Evolutionary conservation across 495 filamentous ascomycete genomes (phyloP).

Genomic region (Filosporella fistucella): DNA sequence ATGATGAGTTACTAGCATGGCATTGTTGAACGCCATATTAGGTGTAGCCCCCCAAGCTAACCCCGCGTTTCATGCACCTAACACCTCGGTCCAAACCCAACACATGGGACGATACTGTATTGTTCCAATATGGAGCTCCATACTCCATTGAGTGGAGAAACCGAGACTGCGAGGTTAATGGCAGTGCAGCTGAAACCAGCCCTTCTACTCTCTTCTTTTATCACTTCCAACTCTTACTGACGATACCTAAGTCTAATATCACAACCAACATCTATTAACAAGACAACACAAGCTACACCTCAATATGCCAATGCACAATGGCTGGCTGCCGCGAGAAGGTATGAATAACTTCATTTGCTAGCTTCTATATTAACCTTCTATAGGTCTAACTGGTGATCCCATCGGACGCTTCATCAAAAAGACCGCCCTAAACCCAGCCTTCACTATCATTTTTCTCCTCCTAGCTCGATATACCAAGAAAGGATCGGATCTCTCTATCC

Average conservation of each 20-base stretch:
- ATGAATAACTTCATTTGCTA: not conserved
- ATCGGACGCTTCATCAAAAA: constrained; percentile 46
- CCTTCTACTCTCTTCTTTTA: not conserved
- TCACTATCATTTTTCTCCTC: constrained; percentile 55
- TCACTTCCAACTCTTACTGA: not conserved
- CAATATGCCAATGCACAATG: constrained; percentile 44
- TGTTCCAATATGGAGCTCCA: not conserved
- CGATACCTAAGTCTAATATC: not conserved
- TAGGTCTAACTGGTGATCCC: constrained; percentile 62
- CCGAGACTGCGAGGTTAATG: not conserved
- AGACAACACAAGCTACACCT: not conserved
- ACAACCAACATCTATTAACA: not conserved
- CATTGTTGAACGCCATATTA: not conserved
- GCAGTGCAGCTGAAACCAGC: not conserved
- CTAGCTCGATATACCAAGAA: constrained; percentile 54
- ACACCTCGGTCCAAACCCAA: constrained; percentile 14
- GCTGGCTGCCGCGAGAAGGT: constrained; percentile 40
- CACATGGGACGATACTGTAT: constrained; percentile 6
- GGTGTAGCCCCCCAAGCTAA: not conserved
- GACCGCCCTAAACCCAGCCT: constrained; percentile 55
- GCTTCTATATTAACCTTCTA: not conserved
- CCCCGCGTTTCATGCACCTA: constrained; percentile 11
- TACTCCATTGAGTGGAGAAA: not conserved
- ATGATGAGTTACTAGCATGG: too few species aligned
- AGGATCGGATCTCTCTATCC: constrained; percentile 44